Evolutionary conservation across 768 basidiomycete species (phyloP).

Genomic region (Tricholoma flavovirens): DNA sequence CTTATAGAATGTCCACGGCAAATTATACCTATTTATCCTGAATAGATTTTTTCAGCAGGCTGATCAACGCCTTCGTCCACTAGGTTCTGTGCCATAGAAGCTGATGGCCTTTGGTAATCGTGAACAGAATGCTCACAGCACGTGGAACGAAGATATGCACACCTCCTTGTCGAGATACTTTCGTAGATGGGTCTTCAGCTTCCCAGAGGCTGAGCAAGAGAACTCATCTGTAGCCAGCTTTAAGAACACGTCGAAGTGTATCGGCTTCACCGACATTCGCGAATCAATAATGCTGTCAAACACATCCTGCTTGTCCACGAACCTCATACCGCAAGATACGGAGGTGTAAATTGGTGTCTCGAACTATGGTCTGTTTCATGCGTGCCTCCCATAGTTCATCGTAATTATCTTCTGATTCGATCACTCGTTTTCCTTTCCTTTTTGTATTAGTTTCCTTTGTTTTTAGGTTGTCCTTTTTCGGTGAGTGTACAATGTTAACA

Average conservation of each 20-base stretch:
- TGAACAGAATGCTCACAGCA: background rate
- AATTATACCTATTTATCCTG: background rate
- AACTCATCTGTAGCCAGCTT: constrained; percentile 31
- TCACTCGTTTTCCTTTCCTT: constrained; percentile 9
- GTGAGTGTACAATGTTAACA: background rate
- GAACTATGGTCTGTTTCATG: constrained; percentile 37
- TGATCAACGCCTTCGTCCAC: constrained; percentile 17
- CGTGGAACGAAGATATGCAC: constrained; percentile 6
- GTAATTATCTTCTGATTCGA: constrained; percentile 13
- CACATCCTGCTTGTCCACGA: constrained; percentile 8
- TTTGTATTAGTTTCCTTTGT: background rate
- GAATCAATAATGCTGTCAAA: background rate
- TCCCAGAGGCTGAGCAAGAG: constrained; percentile 17
- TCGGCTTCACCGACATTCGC: constrained; percentile 37
- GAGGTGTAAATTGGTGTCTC: constrained; percentile 42
- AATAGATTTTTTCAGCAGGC: background rate
- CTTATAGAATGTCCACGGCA: constrained; percentile 30
- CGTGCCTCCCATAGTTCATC: constrained; percentile 38
- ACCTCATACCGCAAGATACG: constrained; percentile 67
- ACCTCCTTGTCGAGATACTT: constrained; percentile 56
- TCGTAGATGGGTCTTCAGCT: constrained; percentile 35
- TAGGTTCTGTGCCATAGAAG: constrained; percentile 39
- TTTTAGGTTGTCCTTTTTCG: background rate
- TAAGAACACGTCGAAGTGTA: constrained; percentile 50
- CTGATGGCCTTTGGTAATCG: constrained; percentile 40